Conservation (phyloP, 345 rosid species). For the Hibiscus syriacus region DNA sequence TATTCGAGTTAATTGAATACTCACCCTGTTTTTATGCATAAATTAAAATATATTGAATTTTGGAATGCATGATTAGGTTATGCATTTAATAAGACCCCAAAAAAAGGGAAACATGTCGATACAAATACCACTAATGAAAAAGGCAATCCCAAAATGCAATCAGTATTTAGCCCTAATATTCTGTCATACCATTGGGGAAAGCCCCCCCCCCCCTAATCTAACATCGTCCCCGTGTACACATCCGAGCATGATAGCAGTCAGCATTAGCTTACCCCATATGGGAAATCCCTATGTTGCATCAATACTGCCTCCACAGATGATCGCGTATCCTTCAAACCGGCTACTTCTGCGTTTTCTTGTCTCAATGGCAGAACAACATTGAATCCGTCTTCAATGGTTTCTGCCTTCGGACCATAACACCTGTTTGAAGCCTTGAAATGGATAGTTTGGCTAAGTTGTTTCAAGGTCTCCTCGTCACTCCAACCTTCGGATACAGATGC, state of each 20-base stretch:
- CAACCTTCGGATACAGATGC: conserved; percentile 64
- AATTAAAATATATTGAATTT: too few relatives aligned
- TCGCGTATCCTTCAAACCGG: conserved; percentile 23
- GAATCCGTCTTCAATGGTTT: conserved; percentile 57
- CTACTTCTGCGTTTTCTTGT: conserved; percentile 31
- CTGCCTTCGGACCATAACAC: conserved; percentile 65
- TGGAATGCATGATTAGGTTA: background rate
- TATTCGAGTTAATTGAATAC: too few relatives aligned
- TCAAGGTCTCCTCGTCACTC: conserved; percentile 75
- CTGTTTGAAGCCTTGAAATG: conserved; percentile 68
- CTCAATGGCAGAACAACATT: conserved; percentile 59
- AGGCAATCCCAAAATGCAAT: background rate
- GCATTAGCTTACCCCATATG: conserved; percentile 88
- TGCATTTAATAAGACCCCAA: background rate
- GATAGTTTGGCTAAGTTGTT: conserved; percentile 48
- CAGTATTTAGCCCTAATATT: background rate
- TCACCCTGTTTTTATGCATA: too few relatives aligned
- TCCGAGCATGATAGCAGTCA: conserved; percentile 67
- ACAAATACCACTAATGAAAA: background rate
- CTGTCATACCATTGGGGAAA: conserved; percentile 25
- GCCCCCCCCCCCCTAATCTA: conserved; percentile 12
- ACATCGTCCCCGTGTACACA: conserved; percentile 30
- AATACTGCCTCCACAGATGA: conserved; percentile 62
- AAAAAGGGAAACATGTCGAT: background rate
- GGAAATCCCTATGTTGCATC: conserved; percentile 80